Percentiles rank a stretch among this genome's conserved stretches.
Evolutionary conservation across 768 basidiomycete genomes (phyloP).

Genomic region (Termitomyces sp.): DNA sequence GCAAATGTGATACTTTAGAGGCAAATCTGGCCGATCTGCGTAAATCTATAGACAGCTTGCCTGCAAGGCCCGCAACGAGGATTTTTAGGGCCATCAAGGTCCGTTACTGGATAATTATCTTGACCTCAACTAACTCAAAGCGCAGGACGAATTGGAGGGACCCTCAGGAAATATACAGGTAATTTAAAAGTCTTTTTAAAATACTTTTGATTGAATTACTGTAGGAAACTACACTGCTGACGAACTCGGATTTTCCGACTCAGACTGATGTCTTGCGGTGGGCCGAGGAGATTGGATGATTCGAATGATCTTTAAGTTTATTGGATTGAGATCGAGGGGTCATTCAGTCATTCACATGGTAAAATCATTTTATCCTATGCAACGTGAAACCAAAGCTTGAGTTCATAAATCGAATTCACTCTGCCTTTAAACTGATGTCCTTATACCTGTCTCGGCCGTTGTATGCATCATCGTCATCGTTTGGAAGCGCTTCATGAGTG

Average conservation of each 20-base stretch:
- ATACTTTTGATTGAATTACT: not conserved
- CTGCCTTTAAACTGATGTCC: not conserved
- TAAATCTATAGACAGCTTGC: slow-evolving; percentile 22
- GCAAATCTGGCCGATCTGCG: slow-evolving; percentile 58
- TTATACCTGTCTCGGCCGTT: no score
- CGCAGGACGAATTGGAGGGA: not conserved
- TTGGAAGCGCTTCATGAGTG: no score
- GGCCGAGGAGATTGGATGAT: slow-evolving; percentile 45
- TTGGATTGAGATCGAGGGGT: not conserved
- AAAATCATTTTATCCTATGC: not conserved
- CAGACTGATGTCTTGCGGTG: slow-evolving; percentile 49
- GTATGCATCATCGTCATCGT: no score
- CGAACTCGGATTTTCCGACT: slow-evolving; percentile 12
- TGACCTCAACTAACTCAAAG: not conserved
- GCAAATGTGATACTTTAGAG: slow-evolving; percentile 73
- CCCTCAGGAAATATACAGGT: not conserved
- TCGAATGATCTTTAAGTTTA: not conserved
- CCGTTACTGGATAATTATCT: not conserved
- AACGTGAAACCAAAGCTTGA: not conserved
- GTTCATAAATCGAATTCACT: not conserved
- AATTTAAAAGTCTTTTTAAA: not conserved
- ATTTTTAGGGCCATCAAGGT: not conserved
- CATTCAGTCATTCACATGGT: not conserved
- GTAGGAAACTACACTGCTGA: not conserved
- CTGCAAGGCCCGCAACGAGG: not conserved